Base-by-base conservation (phyloP, 805 yeast genomes). In the Kluyveromyces starmeri region DNA sequence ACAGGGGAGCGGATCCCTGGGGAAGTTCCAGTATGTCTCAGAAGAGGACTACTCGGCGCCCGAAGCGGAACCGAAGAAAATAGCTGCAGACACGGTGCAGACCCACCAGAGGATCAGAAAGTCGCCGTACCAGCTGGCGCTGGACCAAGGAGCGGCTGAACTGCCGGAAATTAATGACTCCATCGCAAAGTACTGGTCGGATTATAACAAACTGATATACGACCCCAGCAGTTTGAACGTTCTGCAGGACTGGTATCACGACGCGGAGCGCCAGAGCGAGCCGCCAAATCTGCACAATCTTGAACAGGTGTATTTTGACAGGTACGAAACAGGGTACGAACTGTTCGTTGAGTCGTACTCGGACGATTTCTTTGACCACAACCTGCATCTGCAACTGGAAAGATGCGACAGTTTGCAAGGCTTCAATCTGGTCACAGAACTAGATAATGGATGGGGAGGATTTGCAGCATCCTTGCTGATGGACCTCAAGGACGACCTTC, bases 371-470 rank as follows among this genome's bases (percentile, higher is more conserved):
- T 39, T 78, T 28, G 92, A 83, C 32, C 67, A 65, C 2, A 58
- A 61, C 4, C 71, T 86, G 36, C 65, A 96, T 36, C 56, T 61
- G 2, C 58, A 70, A 26, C 50, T 92, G 10, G 98, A 89, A 50
- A 70, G 73, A 40, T 77, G 92, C 51, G 96, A 92, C 53, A 55
- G 64, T 18, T 50, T 88, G 13, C 72, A 70, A 36, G 96, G 96
- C 1, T 38, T 92, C 7, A 82, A 81, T 44, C 32, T 83, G 0
- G 48, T 78, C 2, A 70, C 81, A 0, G 95, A 86, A 34, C 44
- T 78, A 3, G 94, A 83, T 50, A 67, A 74, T 15, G 82, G 80
- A 0, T 89, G 97, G 97, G 80, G 85, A 32, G 95, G 95, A 0
- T 75, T 82, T 45, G 56, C 83, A 4, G 53, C 59, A 26, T 65